phyloP scores from a whole-genome alignment of 441 rosid genomes.

The Arabidopsis hybrid region DNA sequence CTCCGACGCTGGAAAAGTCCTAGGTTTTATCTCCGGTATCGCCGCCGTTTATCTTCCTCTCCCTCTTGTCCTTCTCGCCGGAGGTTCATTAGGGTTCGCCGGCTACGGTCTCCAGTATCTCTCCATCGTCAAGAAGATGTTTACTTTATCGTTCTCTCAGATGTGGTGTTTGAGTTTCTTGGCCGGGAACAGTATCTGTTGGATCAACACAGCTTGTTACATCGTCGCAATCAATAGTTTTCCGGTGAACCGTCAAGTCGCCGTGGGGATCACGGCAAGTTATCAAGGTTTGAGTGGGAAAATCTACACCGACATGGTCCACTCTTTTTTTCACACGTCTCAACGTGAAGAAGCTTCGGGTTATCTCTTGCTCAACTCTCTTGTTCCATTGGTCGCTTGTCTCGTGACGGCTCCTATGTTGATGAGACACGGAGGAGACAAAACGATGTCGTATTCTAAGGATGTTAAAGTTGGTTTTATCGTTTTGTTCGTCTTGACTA shows the following conservation, averaged over 20 bases:
- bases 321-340: constrained; percentile 46
- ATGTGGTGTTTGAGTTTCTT: constrained; percentile 68
- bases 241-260: constrained; percentile 60
- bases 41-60: constrained; percentile 79
- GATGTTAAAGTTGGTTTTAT: constrained; percentile 49
- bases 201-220: constrained; percentile 89
- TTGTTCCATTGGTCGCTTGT: constrained; percentile 57
- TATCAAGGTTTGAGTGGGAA: constrained; percentile 84
- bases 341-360: constrained; percentile 52
- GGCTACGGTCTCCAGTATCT: constrained; percentile 86
- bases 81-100: constrained; percentile 64
- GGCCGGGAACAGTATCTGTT: constrained; percentile 77
- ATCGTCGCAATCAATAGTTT: constrained; percentile 62
- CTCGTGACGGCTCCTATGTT: constrained; percentile 51
- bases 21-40: constrained; percentile 80
- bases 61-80: constrained; percentile 74
- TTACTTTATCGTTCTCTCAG: constrained; percentile 55
- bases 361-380: constrained; percentile 73
- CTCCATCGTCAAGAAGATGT: constrained; percentile 52
- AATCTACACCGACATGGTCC: constrained; percentile 68
- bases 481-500: constrained; percentile 60
- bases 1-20: constrained; percentile 85
- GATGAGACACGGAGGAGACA: constrained; percentile 16
- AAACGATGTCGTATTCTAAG: constrained; percentile 3
- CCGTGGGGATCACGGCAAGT: constrained; percentile 75